Evolutionary conservation across 192 early-diverging fungal species (phyloP).

Genomic region (Backusella parvicylindrica): DNA sequence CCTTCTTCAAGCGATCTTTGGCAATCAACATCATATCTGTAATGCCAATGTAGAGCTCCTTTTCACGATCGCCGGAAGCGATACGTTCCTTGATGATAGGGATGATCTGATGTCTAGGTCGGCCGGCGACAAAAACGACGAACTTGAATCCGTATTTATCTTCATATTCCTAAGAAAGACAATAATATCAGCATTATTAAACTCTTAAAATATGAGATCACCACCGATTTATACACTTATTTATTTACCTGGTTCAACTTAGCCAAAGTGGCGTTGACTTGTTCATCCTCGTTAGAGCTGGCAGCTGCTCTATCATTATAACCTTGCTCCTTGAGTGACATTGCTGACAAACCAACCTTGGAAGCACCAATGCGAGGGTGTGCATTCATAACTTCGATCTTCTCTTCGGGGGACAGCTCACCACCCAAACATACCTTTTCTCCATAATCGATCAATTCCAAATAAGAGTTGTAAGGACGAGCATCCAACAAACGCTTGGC

Average conservation of each 20-base stretch:
- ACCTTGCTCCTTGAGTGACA: conserved; percentile 72
- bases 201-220: no score
- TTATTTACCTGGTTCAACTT: conserved; percentile 59
- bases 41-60: conserved; percentile 70
- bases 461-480: conserved; percentile 72
- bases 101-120: conserved; percentile 69
- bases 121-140: conserved; percentile 80
- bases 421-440: conserved; percentile 42
- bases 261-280: conserved; percentile 54
- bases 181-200: neutral
- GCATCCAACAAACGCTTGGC: conserved; percentile 61
- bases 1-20: conserved; percentile 71
- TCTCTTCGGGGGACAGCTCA: conserved; percentile 57
- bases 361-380: conserved; percentile 86
- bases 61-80: conserved; percentile 50
- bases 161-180: conserved; percentile 53
- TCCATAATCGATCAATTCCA: conserved; percentile 58
- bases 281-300: conserved; percentile 40
- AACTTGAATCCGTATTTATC: conserved; percentile 77
- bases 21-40: conserved; percentile 82
- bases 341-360: conserved; percentile 62
- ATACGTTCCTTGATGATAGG: conserved; percentile 73
- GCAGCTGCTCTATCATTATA: conserved; percentile 39
- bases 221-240: no score
- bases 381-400: conserved; percentile 81